A percentile compares a stretch with the other conserved stretches of the same genome.
Evolutionary conservation across 106 monocot species (phyloP).

Genomic region (Acorus calamus): DNA sequence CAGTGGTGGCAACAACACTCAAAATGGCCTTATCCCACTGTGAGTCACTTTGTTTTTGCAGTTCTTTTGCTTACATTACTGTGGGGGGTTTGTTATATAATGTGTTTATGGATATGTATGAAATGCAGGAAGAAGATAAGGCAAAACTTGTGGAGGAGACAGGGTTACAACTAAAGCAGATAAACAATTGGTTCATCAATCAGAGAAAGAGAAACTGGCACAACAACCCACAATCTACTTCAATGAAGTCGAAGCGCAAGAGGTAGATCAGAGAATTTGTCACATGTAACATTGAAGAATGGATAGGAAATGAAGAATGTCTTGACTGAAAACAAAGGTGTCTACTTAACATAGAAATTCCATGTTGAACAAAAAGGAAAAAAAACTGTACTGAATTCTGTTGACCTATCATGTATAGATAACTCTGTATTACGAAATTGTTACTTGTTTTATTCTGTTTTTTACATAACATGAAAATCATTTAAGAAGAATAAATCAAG

Average conservation of each 20-base stretch:
- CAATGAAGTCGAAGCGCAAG: constrained; percentile 86
- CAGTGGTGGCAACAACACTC: constrained; percentile 98
- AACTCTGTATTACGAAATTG: too few species aligned
- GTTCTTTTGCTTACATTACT: background rate
- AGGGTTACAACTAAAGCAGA: constrained; percentile 86
- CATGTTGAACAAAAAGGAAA: too few species aligned
- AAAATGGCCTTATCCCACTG: constrained; percentile 98
- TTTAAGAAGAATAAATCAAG: too few species aligned
- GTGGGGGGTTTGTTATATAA: background rate
- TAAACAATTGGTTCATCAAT: constrained; percentile 98
- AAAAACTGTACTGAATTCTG: too few species aligned
- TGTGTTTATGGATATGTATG: background rate
- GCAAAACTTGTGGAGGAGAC: constrained; percentile 95
- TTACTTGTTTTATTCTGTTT: too few species aligned
- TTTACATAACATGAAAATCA: too few species aligned
- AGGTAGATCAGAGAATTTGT: constrained; percentile 16
- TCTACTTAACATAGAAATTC: too few species aligned
- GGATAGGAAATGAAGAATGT: too few species aligned
- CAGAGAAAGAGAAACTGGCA: constrained; percentile 96
- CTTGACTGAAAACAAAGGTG: too few species aligned
- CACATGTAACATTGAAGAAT: too few species aligned
- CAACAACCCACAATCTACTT: constrained; percentile 59
- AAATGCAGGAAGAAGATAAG: constrained; percentile 85
- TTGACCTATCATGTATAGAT: too few species aligned
- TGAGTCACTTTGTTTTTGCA: constrained; percentile 12